phyloP scores from a whole-genome alignment of 2,329 filamentous ascomycete genomes.

The Aureobasidium sp. region DNA sequence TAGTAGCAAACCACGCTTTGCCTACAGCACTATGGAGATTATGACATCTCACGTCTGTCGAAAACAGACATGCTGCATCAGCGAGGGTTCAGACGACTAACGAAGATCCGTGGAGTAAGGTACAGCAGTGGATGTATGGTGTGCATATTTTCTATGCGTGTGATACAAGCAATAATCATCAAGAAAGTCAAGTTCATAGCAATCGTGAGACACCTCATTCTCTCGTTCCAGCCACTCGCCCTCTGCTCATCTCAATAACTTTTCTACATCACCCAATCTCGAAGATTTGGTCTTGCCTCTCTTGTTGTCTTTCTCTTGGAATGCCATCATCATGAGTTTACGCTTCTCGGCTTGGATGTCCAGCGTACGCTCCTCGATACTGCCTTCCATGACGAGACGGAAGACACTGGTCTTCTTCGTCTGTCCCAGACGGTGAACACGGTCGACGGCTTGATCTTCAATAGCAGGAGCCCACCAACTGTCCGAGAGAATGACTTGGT shows the following conservation, averaged over 20 bases:
- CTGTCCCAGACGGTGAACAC: conserved; percentile 80
- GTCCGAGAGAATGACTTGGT: conserved; percentile 76
- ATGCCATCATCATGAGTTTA: conserved; percentile 68
- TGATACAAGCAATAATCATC: background rate
- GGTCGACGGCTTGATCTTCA: conserved; percentile 84
- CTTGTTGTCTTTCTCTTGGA: conserved; percentile 60
- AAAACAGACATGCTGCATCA: background rate
- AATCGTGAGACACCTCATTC: background rate
- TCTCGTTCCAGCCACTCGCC: background rate
- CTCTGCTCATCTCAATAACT: conserved; percentile 26
- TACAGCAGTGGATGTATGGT: too few species aligned
- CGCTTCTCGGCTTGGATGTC: conserved; percentile 73
- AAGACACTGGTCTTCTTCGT: conserved; percentile 71
- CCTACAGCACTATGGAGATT: background rate
- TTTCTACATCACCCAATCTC: conserved; percentile 37
- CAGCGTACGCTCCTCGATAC: conserved; percentile 74
- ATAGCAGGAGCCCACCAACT: conserved; percentile 92
- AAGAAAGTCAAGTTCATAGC: background rate
- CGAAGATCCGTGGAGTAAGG: too few species aligned
- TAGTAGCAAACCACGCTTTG: background rate
- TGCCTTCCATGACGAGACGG: conserved; percentile 71
- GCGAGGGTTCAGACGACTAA: too few species aligned
- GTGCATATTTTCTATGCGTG: background rate
- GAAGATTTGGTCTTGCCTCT: conserved; percentile 47
- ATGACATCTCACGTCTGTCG: background rate